A percentile compares a stretch with the other conserved stretches of the same genome.
phyloP scores from a whole-genome alignment of 805 yeast genomes.

The Saccharomycopsis oosterbeekiorum region DNA sequence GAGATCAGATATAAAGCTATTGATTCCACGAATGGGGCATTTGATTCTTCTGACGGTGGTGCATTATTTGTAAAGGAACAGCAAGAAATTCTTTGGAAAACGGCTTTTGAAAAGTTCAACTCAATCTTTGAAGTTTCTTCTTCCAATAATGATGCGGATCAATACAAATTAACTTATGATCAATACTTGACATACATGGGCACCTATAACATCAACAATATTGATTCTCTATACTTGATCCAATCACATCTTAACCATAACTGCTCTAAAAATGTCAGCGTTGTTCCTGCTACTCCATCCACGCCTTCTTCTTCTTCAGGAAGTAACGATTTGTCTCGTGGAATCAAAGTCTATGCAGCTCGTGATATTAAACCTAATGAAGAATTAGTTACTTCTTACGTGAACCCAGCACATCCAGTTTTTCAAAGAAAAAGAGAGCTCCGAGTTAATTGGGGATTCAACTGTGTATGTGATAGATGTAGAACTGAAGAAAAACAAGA shows the following conservation, averaged over 20 bases:
- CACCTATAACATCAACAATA: conserved; percentile 62
- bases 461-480: conserved; percentile 61
- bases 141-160: conserved; percentile 13
- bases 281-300: conserved; percentile 18
- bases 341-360: conserved; percentile 51
- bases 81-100: conserved; percentile 48
- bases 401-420: conserved; percentile 53
- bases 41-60: conserved; percentile 38
- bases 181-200: conserved; percentile 58
- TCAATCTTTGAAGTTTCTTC: conserved; percentile 31
- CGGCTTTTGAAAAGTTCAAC: conserved; percentile 42
- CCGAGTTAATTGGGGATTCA: conserved; percentile 71
- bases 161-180: conserved; percentile 32
- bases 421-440: conserved; percentile 55
- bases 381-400: conserved; percentile 61
- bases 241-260: conserved; percentile 70
- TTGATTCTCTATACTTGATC: conserved; percentile 49
- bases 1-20: conserved; percentile 50
- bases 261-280: conserved; percentile 63
- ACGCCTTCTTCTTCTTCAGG: background rate
- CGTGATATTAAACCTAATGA: conserved; percentile 52
- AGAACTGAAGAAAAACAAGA: conserved; percentile 36
- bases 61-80: conserved; percentile 47
- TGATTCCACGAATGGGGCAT: conserved; percentile 38
- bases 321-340: conserved; percentile 25